phyloP scores from a whole-genome alignment of 352 stramenopile species.

The Globisporangium heterothallicum region DNA sequence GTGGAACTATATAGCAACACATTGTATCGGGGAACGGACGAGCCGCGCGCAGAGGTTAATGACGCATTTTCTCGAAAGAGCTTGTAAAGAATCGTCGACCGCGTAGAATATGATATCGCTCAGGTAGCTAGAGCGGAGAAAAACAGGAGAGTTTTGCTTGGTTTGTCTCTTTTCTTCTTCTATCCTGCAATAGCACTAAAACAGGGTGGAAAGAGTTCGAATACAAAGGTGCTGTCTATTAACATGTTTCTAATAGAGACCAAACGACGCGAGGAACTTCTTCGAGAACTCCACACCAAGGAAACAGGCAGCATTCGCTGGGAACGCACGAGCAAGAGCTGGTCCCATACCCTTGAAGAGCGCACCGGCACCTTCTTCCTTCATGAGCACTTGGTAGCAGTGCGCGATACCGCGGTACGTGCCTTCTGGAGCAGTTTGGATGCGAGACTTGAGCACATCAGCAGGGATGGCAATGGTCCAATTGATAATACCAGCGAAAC shows the following conservation, averaged over 20 bases:
- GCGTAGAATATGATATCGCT: no score
- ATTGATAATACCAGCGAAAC: slow-evolving; percentile 92
- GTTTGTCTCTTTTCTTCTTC: no score
- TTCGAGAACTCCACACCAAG: slow-evolving; percentile 85
- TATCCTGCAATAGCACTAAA: not conserved
- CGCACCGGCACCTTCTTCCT: slow-evolving; percentile 88
- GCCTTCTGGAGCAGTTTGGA: slow-evolving; percentile 94
- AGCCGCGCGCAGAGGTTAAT: slow-evolving; percentile 77
- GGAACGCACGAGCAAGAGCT: slow-evolving; percentile 93
- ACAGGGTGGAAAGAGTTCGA: not conserved
- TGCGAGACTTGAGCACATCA: slow-evolving; percentile 96
- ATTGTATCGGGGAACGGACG: slow-evolving; percentile 77
- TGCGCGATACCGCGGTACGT: slow-evolving; percentile 91
- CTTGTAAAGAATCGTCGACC: slow-evolving; percentile 53
- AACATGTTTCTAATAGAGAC: slow-evolving; percentile 51
- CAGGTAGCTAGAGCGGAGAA: no score
- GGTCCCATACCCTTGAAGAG: slow-evolving; percentile 94
- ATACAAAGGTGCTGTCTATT: slow-evolving; percentile 1
- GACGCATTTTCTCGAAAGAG: slow-evolving; percentile 81
- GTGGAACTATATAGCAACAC: slow-evolving; percentile 85
- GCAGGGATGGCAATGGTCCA: slow-evolving; percentile 94
- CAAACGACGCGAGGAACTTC: slow-evolving; percentile 71
- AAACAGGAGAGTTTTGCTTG: no score
- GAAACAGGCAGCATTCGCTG: slow-evolving; percentile 96
- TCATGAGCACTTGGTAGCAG: slow-evolving; percentile 92